A percentile compares a stretch with the other conserved stretches of the same genome.
Evolutionary conservation across 768 basidiomycete species (phyloP).

Genomic region (Pleurotus djamor): DNA sequence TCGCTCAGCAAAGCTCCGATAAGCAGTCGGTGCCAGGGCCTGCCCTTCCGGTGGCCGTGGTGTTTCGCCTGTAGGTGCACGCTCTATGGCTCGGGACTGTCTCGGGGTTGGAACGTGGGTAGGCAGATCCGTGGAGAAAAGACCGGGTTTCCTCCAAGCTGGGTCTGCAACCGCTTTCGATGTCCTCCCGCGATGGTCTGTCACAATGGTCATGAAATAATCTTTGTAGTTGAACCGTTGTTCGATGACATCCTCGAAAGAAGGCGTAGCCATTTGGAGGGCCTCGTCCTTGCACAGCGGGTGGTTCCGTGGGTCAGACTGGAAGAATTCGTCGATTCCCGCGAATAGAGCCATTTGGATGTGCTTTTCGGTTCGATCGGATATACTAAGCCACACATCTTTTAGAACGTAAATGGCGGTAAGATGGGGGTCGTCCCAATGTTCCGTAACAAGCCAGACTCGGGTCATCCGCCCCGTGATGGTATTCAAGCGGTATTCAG

Average conservation of each 20-base stretch:
- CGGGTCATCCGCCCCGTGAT: slow-evolving; percentile 11
- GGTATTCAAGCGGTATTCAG: not conserved
- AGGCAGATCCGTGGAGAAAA: not conserved
- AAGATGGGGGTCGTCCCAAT: not conserved
- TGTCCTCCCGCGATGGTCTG: not conserved
- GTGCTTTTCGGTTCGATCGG: slow-evolving; percentile 8
- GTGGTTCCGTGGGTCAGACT: not conserved
- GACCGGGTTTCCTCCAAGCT: not conserved
- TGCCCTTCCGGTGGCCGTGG: not conserved
- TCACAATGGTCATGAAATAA: not conserved
- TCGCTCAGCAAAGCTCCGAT: not conserved
- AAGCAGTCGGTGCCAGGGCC: not conserved
- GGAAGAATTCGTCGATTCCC: not conserved
- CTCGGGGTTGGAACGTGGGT: too few relatives aligned
- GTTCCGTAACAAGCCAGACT: slow-evolving; percentile 9
- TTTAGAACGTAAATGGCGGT: slow-evolving; percentile 9
- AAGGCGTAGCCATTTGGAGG: not conserved
- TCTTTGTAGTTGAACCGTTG: not conserved
- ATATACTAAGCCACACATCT: slow-evolving; percentile 15
- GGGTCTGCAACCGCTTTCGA: not conserved
- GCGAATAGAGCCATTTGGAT: slow-evolving; percentile 12
- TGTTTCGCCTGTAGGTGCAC: not conserved
- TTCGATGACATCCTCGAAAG: not conserved
- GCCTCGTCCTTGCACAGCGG: not conserved
- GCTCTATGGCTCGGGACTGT: not conserved